Evolutionary conservation across 176 grass and related monocot genomes (phyloP).

Genomic region (Oryza meyeriana): DNA sequence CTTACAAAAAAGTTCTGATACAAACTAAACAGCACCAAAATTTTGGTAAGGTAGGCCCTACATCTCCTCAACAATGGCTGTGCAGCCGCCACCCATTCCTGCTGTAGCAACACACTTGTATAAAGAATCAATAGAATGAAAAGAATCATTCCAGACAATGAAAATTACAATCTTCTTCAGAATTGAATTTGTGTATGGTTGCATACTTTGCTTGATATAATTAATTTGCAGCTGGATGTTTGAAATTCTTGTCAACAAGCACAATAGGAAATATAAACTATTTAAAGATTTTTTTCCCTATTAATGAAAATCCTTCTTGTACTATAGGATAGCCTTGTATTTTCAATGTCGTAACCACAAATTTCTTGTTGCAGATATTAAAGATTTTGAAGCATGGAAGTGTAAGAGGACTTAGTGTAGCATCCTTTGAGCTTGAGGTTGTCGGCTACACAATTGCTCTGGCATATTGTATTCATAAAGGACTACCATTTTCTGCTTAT

Average conservation of each 20-base stretch:
- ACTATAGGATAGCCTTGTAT: neutral
- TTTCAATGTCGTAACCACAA: neutral
- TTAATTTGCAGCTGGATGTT: neutral
- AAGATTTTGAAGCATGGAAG: conserved; percentile 89
- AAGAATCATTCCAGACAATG: too few relatives aligned
- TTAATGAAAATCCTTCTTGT: neutral
- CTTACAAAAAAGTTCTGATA: too few relatives aligned
- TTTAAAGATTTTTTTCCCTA: neutral
- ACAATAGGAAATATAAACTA: neutral
- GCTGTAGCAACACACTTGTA: too few relatives aligned
- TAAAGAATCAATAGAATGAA: too few relatives aligned
- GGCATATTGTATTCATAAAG: conserved; percentile 97
- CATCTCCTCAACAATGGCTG: too few relatives aligned
- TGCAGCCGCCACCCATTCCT: too few relatives aligned
- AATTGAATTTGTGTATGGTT: neutral
- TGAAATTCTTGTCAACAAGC: neutral
- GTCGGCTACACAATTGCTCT: conserved; percentile 95
- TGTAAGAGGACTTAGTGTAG: conserved; percentile 84
- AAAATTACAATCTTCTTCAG: too few relatives aligned
- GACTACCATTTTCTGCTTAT: conserved; percentile 91
- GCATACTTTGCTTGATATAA: neutral
- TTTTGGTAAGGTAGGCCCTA: too few relatives aligned
- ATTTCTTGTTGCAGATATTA: conserved; percentile 55
- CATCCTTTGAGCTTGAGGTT: conserved; percentile 89
- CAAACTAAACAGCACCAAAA: too few relatives aligned